Evolutionary conservation across 106 monocot genomes (phyloP), one percentile per base, ranked within the genome.

Genomic region (Cymbidium sinense): DNA sequence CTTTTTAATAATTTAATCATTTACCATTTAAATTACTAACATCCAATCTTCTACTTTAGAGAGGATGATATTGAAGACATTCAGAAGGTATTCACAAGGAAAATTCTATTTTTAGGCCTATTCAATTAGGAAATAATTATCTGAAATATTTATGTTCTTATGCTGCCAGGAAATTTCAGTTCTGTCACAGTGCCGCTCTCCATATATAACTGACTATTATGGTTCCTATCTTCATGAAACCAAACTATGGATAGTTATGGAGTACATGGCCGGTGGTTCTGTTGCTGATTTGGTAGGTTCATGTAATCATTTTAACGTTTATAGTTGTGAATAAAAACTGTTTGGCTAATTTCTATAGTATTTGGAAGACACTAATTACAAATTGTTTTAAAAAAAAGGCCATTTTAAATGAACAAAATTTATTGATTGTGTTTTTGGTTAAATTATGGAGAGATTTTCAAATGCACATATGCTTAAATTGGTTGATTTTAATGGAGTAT

Each of bases 61-160:
- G 96, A 96, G 85, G 96, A 96, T 84, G 96, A 96, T 61, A 91
- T 96, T 81, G 96, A 96, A 79, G 96, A 96, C 73, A 96, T 96
- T 80, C 96, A 96, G 64, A 96, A 96, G 93, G 96, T 96, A 85
- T 82, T 35, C 70, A 35, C 30, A 74, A 75, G 47, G 79, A 33
- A 70, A 51, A 64, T 67, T 54, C 31, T 44, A 33, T 50, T 70
- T 23, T 4, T 43, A 44, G 74, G 25, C 43, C 25, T 35, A 62
- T 25, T 50, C 34, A 72, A 70, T 70, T 67, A 37, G 61, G 8
- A 18, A 15, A 12, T 17, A 39, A 44, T 34, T 76, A 79, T 79
- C 34, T 55, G 30, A 50, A 33, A 39, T 35, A 37, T 73, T 30
- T 19, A 21, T 80, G 15, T 12, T 61, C 79, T 88, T 83, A 73